Evolutionary conservation across 1,284 basidiomycete species (phyloP).

Genomic region (Moesziomyces globuligerus): DNA sequence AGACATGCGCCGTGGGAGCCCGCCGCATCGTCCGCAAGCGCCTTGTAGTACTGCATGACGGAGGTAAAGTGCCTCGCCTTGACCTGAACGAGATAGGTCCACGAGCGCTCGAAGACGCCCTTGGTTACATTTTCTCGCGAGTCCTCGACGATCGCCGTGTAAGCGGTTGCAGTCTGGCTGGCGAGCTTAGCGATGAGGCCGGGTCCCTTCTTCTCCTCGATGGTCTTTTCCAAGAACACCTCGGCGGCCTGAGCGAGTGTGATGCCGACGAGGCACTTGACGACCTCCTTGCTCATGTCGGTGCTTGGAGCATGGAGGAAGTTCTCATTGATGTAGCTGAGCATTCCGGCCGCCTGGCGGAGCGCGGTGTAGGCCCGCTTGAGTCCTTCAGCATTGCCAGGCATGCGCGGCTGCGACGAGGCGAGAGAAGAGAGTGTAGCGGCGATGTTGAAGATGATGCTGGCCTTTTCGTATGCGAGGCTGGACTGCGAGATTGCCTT

Average conservation of each 20-base stretch:
- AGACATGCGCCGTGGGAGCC: constrained; percentile 88
- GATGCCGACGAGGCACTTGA: constrained; percentile 87
- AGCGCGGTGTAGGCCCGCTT: constrained; percentile 95
- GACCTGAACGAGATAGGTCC: constrained; percentile 86
- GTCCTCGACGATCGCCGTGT: constrained; percentile 82
- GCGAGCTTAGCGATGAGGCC: constrained; percentile 86
- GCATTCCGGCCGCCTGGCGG: constrained; percentile 92
- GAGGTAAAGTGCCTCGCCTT: constrained; percentile 91
- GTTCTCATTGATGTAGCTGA: constrained; percentile 99
- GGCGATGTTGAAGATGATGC: constrained; percentile 95
- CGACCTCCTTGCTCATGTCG: constrained; percentile 90
- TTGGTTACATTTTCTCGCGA: constrained; percentile 95
- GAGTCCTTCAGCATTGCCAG: constrained; percentile 76
- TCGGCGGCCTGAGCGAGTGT: constrained; percentile 94
- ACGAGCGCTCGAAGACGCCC: constrained; percentile 93
- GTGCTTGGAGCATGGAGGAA: constrained; percentile 98
- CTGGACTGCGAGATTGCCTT: constrained; percentile 94
- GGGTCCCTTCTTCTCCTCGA: constrained; percentile 70
- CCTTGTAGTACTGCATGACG: constrained; percentile 86
- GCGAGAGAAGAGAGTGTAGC: constrained; percentile 91
- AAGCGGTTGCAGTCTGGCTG: constrained; percentile 83
- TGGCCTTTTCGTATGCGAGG: constrained; percentile 97
- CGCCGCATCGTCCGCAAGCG: constrained; percentile 79
- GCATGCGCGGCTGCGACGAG: constrained; percentile 74
- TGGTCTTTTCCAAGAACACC: constrained; percentile 93